A percentile compares a stretch with the other conserved stretches of the same genome.
These are phyloP conservation scores for Cryptosporidium sp. DNA, from an alignment of 169 alveolate species.

Conservation along the genomic window DNA sequence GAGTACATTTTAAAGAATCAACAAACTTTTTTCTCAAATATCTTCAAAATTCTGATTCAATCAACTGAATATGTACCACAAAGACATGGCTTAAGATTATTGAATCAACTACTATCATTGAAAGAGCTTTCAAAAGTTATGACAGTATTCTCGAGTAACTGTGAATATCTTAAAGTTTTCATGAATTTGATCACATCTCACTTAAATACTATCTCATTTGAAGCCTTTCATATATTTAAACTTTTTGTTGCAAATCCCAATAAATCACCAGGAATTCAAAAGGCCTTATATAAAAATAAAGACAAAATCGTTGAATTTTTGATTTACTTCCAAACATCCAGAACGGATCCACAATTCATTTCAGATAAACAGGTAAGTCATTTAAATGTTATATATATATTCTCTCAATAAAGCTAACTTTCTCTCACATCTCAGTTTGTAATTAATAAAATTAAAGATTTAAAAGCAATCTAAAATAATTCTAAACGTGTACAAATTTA, in stretches of 20 bases:
- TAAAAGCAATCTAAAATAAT: not conserved
- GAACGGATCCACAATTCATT: conserved; percentile 38
- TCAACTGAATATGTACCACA: conserved; percentile 66
- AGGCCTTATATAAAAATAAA: conserved; percentile 31
- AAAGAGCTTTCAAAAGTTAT: conserved; percentile 48
- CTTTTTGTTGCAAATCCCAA: conserved; percentile 79
- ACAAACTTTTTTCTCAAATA: conserved; percentile 14
- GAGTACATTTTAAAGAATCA: conserved; percentile 48
- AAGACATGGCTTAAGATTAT: conserved; percentile 60
- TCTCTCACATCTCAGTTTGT: not conserved
- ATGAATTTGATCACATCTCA: conserved; percentile 53
- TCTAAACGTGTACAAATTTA: not conserved
- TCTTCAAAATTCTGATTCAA: conserved; percentile 32
- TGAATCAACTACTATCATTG: conserved; percentile 45
- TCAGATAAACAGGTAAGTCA: conserved; percentile 69
- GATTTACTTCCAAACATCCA: conserved; percentile 39
- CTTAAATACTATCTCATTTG: conserved; percentile 43
- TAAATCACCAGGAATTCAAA: conserved; percentile 47
- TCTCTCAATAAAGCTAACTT: not conserved
- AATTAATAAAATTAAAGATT: conserved; percentile 12
- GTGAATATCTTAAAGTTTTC: conserved; percentile 40
- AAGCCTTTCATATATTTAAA: conserved; percentile 79
- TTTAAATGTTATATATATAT: not conserved
- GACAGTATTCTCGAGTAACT: conserved; percentile 48
- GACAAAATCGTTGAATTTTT: conserved; percentile 45